Conservation (phyloP, 148 eudicot genomes). For the Beta vulgaris region DNA sequence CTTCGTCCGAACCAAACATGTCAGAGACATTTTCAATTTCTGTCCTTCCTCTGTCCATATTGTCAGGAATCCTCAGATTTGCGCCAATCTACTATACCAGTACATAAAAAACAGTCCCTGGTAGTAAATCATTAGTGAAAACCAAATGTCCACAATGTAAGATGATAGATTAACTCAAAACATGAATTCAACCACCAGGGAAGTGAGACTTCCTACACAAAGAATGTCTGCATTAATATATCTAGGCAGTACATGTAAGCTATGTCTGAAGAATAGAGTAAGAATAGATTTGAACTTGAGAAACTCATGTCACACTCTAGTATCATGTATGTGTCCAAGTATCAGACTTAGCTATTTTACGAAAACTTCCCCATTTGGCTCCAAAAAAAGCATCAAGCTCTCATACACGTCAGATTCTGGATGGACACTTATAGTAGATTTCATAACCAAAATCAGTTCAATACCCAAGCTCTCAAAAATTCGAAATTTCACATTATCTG, state of each 20-base stretch:
- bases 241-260: not conserved
- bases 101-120: constrained; percentile 77
- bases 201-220: not conserved
- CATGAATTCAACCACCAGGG: constrained; percentile 12
- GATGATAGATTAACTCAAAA: constrained; percentile 20
- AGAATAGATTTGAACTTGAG: not conserved
- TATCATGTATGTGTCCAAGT: not conserved
- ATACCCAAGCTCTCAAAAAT: not conserved
- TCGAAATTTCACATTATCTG: not conserved
- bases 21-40: constrained; percentile 36
- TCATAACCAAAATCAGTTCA: not conserved
- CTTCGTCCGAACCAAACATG: constrained; percentile 87
- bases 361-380: not conserved
- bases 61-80: constrained; percentile 44
- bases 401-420: not conserved
- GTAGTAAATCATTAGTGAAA: constrained; percentile 85
- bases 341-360: not conserved
- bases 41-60: constrained; percentile 38
- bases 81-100: constrained; percentile 83
- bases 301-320: not conserved
- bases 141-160: constrained; percentile 46
- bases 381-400: not conserved
- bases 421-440: not conserved
- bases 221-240: not conserved
- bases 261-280: not conserved